These are phyloP conservation scores for Dothidotthia symphoricarpi DNA, from an alignment of 2,329 filamentous ascomycete species.

Conservation along the genomic window DNA sequence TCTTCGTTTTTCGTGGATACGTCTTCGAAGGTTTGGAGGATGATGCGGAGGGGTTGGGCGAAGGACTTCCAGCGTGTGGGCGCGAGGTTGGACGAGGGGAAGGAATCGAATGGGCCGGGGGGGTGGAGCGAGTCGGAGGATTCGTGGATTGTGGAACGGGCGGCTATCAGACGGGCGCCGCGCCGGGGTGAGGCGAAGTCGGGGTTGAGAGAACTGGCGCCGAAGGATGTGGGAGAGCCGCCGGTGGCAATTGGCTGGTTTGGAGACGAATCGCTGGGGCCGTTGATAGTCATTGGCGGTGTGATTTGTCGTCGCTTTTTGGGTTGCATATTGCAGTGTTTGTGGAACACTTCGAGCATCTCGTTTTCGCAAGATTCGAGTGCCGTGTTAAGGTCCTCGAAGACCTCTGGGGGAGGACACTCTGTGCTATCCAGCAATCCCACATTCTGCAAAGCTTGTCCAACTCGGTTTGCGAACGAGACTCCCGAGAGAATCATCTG, in stretches of 20 bases:
- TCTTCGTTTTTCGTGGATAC: slow-evolving; percentile 84
- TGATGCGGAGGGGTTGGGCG: slow-evolving; percentile 83
- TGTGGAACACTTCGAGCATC: slow-evolving; percentile 65
- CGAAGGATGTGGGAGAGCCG: slow-evolving; percentile 23
- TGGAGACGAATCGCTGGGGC: slow-evolving; percentile 8
- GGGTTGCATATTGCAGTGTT: slow-evolving; percentile 36
- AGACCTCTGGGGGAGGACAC: slow-evolving; percentile 58
- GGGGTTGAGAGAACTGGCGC: slow-evolving; percentile 48
- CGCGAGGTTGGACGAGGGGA: slow-evolving; percentile 7
- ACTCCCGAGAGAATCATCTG: slow-evolving; percentile 81
- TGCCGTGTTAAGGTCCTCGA: slow-evolving; percentile 88
- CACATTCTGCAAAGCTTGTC: slow-evolving; percentile 75
- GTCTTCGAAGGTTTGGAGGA: slow-evolving; percentile 93
- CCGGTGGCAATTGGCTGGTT: slow-evolving; percentile 16
- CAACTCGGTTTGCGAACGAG: slow-evolving; percentile 71
- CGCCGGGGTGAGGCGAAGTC: slow-evolving; percentile 75
- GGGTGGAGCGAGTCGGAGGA: slow-evolving; percentile 14
- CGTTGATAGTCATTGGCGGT: slow-evolving; percentile 37
- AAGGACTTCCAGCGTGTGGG: slow-evolving; percentile 75
- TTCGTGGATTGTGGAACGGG: slow-evolving; percentile 70
- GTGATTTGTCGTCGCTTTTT: slow-evolving; percentile 47
- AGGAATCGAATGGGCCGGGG: slow-evolving; percentile 10
- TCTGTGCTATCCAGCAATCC: slow-evolving; percentile 73
- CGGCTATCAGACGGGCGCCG: slow-evolving; percentile 73
- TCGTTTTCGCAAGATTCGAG: slow-evolving; percentile 95